phyloP scores from a whole-genome alignment of 1,139 yeast genomes.

The Petasospora rhodanensis region DNA sequence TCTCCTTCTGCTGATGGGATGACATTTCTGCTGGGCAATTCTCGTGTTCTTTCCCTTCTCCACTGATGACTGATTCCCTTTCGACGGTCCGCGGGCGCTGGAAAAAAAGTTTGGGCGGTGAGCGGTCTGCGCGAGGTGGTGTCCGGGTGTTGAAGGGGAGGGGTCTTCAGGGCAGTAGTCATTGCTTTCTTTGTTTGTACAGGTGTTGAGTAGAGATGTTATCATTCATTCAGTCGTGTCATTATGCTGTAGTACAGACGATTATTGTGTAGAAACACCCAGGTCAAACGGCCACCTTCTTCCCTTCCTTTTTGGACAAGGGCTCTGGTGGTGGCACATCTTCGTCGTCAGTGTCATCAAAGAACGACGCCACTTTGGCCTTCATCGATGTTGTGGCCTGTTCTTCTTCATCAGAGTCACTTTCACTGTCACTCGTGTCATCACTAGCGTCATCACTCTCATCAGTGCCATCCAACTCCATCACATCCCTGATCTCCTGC shows the following conservation, averaged over 20 bases:
- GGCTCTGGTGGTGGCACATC: constrained; percentile 3
- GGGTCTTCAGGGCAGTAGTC: too few species aligned
- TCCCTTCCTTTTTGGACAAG: too few species aligned
- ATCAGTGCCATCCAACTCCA: constrained; percentile 5
- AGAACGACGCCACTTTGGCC: neutral
- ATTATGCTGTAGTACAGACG: too few species aligned
- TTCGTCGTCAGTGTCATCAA: constrained; percentile 1
- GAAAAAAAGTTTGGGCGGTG: neutral
- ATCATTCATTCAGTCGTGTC: too few species aligned
- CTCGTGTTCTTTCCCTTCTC: neutral
- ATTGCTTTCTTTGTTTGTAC: too few species aligned
- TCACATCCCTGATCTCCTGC: constrained; percentile 23
- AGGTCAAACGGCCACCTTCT: too few species aligned
- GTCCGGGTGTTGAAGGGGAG: neutral
- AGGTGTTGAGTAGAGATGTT: too few species aligned
- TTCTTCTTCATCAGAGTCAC: constrained; percentile 1
- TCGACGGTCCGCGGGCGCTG: neutral
- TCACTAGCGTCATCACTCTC: constrained; percentile 10
- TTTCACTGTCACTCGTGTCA: neutral
- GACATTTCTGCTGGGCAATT: too few species aligned
- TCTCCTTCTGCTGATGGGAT: too few species aligned
- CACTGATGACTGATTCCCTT: neutral
- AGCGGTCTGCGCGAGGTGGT: too few species aligned
- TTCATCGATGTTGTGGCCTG: constrained; percentile 9
- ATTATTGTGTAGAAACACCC: too few species aligned